A percentile compares a stretch with the other conserved stretches of the same genome.
Conservation (phyloP, 441 rosid species). For the Croton laevigatus region DNA sequence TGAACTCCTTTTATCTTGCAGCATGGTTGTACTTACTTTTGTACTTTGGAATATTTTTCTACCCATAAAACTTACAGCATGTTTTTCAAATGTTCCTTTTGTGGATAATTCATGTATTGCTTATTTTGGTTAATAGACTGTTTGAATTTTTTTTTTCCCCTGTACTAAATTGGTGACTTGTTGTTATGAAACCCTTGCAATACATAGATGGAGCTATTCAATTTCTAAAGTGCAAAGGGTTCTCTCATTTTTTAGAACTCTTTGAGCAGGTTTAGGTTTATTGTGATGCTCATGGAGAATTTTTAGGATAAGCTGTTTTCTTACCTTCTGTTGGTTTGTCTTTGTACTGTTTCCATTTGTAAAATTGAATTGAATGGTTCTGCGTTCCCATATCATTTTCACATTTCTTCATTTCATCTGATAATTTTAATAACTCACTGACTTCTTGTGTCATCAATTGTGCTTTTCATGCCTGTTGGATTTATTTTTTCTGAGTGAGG, state of each 20-base stretch:
- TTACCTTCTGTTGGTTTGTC: too few relatives aligned
- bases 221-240: too few relatives aligned
- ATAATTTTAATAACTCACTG: neutral
- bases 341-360: too few relatives aligned
- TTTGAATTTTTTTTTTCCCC: neutral
- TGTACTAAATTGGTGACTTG: neutral
- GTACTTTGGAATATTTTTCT: neutral
- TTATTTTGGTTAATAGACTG: neutral
- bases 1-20: slow-evolving; percentile 7
- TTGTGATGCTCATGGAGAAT: too few relatives aligned
- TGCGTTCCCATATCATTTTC: too few relatives aligned
- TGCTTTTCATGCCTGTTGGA: neutral
- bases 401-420: too few relatives aligned
- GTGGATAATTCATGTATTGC: neutral
- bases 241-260: too few relatives aligned
- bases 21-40: neutral
- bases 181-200: neutral
- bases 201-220: neutral
- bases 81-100: neutral
- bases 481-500: neutral
- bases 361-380: too few relatives aligned
- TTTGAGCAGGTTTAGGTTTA: too few relatives aligned
- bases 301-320: too few relatives aligned
- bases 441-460: neutral
- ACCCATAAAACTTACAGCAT: neutral